phyloP scores from a whole-genome alignment of 371 early-diverging fungal species.

The Mucor mucedo region DNA sequence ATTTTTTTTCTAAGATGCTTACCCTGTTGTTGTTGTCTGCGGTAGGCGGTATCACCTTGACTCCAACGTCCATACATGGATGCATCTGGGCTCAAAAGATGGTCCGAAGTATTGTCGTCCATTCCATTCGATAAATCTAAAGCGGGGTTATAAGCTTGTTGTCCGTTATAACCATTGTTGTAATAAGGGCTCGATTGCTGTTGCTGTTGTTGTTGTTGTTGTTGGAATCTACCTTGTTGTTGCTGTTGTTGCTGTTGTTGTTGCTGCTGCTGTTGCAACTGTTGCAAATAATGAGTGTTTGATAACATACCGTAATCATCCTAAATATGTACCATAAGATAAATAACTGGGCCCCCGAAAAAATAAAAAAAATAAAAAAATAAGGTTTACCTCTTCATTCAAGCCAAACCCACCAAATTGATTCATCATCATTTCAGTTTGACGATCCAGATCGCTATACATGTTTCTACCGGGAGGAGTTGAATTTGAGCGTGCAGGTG shows the following conservation, averaged over 20 bases:
- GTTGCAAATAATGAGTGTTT: conserved; percentile 27
- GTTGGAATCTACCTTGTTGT: conserved; percentile 27
- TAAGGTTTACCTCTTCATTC: conserved; percentile 39
- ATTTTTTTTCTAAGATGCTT: neutral
- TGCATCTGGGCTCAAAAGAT: conserved; percentile 13
- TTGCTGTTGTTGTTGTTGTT: conserved; percentile 26
- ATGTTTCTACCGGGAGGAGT: conserved; percentile 51
- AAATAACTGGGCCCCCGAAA: neutral
- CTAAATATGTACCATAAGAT: conserved; percentile 6
- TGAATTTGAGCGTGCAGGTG: conserved; percentile 52
- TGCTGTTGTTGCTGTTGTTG: conserved; percentile 49
- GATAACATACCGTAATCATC: conserved; percentile 21
- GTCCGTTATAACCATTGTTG: conserved; percentile 9
- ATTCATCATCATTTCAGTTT: conserved; percentile 36
- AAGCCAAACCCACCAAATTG: conserved; percentile 41
- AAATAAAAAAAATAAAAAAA: neutral
- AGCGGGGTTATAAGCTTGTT: conserved; percentile 20
- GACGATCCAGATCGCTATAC: conserved; percentile 34
- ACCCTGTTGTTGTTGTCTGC: conserved; percentile 33
- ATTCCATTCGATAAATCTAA: conserved; percentile 8
- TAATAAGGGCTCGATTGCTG: conserved; percentile 34
- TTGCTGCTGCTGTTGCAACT: conserved; percentile 42
- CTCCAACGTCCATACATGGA: conserved; percentile 32
- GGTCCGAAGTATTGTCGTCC: conserved; percentile 14
- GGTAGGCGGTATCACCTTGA: conserved; percentile 33